Percentiles rank a stretch among this genome's conserved stretches.
These are phyloP conservation scores for Fraxinus anomala DNA, from an alignment of 257 asterid genomes.

Conservation along the genomic window DNA sequence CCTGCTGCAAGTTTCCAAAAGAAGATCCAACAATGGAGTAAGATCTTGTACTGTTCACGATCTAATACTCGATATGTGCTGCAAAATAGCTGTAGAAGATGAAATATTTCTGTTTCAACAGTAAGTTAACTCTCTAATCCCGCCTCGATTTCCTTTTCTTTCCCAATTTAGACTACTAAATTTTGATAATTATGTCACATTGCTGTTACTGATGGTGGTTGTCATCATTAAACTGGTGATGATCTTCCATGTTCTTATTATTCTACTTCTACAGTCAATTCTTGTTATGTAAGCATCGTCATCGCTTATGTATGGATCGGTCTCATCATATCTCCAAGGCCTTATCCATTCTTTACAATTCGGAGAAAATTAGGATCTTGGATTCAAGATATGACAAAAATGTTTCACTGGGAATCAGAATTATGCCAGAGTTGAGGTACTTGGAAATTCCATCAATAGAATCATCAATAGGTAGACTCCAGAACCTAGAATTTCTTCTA, in stretches of 20 bases:
- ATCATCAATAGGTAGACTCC: neutral
- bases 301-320: neutral
- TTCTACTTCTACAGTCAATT: neutral
- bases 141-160: too few relatives aligned
- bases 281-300: neutral
- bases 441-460: neutral
- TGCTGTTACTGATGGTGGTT: neutral
- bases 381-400: too few relatives aligned
- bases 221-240: neutral
- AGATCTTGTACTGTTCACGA: neutral
- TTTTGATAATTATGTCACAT: too few relatives aligned
- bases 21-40: neutral
- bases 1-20: too few relatives aligned
- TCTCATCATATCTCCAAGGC: neutral
- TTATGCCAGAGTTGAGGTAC: neutral
- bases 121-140: neutral
- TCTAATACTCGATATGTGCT: neutral
- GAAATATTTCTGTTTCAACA: neutral
- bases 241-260: neutral
- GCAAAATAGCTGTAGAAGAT: neutral
- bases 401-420: neutral
- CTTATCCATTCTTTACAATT: neutral
- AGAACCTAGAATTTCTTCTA: neutral
- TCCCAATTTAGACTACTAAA: too few relatives aligned
- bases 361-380: neutral